These are phyloP conservation scores for Phytophthora quininea DNA, from an alignment of 352 stramenopile species.

Conservation along the genomic window DNA sequence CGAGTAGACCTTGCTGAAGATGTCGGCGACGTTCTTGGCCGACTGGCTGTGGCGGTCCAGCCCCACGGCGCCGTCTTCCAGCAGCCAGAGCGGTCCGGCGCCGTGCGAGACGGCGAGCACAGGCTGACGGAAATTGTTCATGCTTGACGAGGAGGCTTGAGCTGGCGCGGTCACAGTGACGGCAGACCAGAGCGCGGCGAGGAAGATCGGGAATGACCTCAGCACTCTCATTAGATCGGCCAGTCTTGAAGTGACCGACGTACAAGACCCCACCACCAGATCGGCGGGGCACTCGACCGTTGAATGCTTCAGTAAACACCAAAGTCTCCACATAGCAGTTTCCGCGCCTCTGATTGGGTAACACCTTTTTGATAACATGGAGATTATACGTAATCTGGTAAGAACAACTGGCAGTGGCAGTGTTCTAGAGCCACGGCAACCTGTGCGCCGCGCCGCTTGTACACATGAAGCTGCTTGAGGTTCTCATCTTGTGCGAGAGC, in stretches of 20 bases:
- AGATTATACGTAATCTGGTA: slow-evolving; percentile 9
- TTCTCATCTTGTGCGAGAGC: too few relatives aligned
- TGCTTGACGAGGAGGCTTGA: slow-evolving; percentile 5
- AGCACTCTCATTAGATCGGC: slow-evolving; percentile 4
- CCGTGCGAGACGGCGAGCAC: slow-evolving; percentile 54
- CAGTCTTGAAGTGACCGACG: slow-evolving; percentile 22
- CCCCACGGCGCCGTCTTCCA: slow-evolving; percentile 31
- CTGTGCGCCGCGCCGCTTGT: too few relatives aligned
- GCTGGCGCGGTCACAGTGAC: neutral
- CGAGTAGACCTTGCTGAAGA: slow-evolving; percentile 45
- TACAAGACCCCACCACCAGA: too few relatives aligned
- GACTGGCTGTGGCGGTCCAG: slow-evolving; percentile 32
- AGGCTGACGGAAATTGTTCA: slow-evolving; percentile 38
- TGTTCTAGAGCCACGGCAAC: too few relatives aligned
- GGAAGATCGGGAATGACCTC: slow-evolving; percentile 17
- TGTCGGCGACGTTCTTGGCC: slow-evolving; percentile 34
- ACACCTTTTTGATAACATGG: slow-evolving; percentile 21
- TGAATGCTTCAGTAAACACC: neutral
- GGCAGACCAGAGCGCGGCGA: slow-evolving; percentile 6
- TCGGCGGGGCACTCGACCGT: too few relatives aligned
- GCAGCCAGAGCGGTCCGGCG: slow-evolving; percentile 48
- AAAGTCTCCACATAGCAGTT: too few relatives aligned
- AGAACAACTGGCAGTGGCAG: too few relatives aligned
- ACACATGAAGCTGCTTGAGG: too few relatives aligned
- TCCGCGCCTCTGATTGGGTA: slow-evolving; percentile 13